Base-by-base conservation (phyloP, 768 basidiomycete species). In the Pholiota microspora region DNA sequence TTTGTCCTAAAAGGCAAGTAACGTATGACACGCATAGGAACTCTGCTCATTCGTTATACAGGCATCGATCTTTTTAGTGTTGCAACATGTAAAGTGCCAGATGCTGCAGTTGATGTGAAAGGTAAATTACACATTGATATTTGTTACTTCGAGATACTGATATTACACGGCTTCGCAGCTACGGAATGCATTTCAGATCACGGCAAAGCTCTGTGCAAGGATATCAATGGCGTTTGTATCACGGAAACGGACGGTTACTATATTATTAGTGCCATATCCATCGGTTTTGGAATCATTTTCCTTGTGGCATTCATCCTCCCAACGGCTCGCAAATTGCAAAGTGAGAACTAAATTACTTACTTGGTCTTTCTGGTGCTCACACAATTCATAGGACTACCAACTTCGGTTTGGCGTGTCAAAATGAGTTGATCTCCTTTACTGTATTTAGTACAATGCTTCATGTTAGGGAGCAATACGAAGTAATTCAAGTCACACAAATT, bases 181-280 rank as follows among this genome's bases (percentile, higher is more conserved):
- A 71, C 81, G 10, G 96, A 98, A 69, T 98, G 97, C 70, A 88
- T 94, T 31, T 92, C 94, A 4, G 96, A 98, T 10, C 85, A 86
- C 55, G 97, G 96, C 21, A 96, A 94, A 66, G 75, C 80, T 6
- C 70, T 77, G 4, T 98, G 97, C 69, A 75, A 79, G 18, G 81
- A 84, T 2, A 75, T 91, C 50, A 86, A 81, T 9, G 97, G 97
- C 0, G 71, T 76, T 35, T 99, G 97, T 69, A 74, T 89, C 46
- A 91, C 87, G 1, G 84, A 91, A 69, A 80, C 80, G 21, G 97
- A 99, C 70, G 97, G 97, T 9, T 98, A 96, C 71, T 98, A 94
- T 69, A 79, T 84, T 54, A 83, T 95, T 49, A 89, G 88, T 25
- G 80, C 70, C 5, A 65, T 93, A n/a, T 97, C 94, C 72, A 75